Percentiles rank a stretch among this genome's conserved stretches.
phyloP scores from a whole-genome alignment of 2,329 filamentous ascomycete genomes.

The Cadophora gregata region DNA sequence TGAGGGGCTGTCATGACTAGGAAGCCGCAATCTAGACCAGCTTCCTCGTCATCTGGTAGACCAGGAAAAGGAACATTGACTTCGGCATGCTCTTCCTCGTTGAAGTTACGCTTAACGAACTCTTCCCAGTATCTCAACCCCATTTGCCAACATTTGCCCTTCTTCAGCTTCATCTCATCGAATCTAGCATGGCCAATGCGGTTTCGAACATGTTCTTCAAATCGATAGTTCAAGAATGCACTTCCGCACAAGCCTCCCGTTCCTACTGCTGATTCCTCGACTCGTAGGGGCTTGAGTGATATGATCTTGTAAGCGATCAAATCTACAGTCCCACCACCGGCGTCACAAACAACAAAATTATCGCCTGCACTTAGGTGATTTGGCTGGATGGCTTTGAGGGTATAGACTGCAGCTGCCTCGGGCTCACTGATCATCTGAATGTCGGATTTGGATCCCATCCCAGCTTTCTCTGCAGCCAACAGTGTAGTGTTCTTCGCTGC shows the following conservation, averaged over 20 bases:
- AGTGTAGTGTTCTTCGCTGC: slow-evolving; percentile 84
- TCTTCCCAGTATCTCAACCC: slow-evolving; percentile 82
- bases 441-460: slow-evolving; percentile 73
- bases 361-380: slow-evolving; percentile 73
- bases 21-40: slow-evolving; percentile 77
- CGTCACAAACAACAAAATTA: slow-evolving; percentile 63
- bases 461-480: slow-evolving; percentile 77
- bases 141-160: slow-evolving; percentile 81
- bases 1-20: slow-evolving; percentile 72
- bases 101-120: slow-evolving; percentile 84
- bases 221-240: slow-evolving; percentile 80
- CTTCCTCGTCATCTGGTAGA: slow-evolving; percentile 76
- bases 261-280: slow-evolving; percentile 81
- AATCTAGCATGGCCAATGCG: slow-evolving; percentile 72
- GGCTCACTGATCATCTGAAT: slow-evolving; percentile 83
- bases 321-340: slow-evolving; percentile 68
- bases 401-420: slow-evolving; percentile 81
- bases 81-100: slow-evolving; percentile 77
- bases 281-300: slow-evolving; percentile 71
- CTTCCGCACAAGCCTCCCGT: slow-evolving; percentile 80
- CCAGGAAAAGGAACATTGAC: slow-evolving; percentile 82
- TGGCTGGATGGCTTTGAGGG: slow-evolving; percentile 78
- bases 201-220: slow-evolving; percentile 75
- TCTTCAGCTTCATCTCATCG: slow-evolving; percentile 77
- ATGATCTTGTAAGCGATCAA: slow-evolving; percentile 84